Percentiles rank a stretch among this genome's conserved stretches.
These are phyloP conservation scores for Starmerella apicola DNA, from an alignment of 805 yeast species.

Conservation along the genomic window DNA sequence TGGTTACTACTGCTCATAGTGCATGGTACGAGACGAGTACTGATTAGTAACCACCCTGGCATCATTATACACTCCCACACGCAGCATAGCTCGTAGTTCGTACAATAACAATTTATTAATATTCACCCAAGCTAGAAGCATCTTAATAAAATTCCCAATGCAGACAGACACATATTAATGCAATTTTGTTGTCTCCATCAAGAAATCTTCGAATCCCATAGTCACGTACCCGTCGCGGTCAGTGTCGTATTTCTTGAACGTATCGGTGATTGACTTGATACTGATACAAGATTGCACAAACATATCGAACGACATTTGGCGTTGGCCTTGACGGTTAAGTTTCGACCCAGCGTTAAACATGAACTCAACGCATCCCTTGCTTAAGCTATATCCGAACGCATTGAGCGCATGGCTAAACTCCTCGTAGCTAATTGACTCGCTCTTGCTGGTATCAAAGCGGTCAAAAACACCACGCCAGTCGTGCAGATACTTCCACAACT, in stretches of 20 bases:
- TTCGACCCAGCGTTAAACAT: constrained; percentile 46
- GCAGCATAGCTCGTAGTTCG: no score
- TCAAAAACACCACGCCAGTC: constrained; percentile 56
- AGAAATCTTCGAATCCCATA: constrained; percentile 29
- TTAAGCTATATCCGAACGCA: constrained; percentile 53
- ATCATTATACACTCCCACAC: no score
- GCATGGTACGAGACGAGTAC: no score
- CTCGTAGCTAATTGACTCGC: constrained; percentile 50
- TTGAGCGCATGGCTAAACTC: constrained; percentile 51
- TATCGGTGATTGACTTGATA: constrained; percentile 62
- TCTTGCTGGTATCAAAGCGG: constrained; percentile 46
- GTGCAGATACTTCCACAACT: constrained; percentile 53
- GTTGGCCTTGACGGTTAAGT: constrained; percentile 23
- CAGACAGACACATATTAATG: constrained; percentile 8
- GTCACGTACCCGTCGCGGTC: constrained; percentile 51
- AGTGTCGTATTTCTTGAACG: constrained; percentile 62
- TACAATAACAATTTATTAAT: no score
- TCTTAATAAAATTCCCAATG: neutral
- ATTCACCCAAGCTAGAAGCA: neutral
- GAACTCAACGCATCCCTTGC: constrained; percentile 43
- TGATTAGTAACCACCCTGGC: no score
- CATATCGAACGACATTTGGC: constrained; percentile 54
- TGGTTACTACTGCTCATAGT: no score
- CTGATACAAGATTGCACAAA: constrained; percentile 73
- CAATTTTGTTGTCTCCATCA: constrained; percentile 27